Conservation (phyloP, 257 asterid genomes). For the Solanum pennellii region DNA sequence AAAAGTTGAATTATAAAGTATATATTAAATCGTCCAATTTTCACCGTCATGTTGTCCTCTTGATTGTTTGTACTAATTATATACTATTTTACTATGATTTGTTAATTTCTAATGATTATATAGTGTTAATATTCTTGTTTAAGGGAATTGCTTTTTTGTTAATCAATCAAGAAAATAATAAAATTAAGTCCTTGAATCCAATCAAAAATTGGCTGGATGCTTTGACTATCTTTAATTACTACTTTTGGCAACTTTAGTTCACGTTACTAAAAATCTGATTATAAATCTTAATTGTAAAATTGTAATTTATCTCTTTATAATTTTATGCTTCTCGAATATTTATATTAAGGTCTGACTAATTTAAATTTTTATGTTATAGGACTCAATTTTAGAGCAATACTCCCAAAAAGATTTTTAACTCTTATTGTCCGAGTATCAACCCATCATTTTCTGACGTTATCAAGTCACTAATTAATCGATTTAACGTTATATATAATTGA, state of each 20-base stretch:
- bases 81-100: too few species aligned
- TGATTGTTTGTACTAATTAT: not conserved
- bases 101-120: not conserved
- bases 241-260: not conserved
- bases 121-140: not conserved
- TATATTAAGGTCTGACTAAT: fast-evolving
- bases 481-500: not conserved
- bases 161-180: not conserved
- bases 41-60: not conserved
- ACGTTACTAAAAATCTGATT: not conserved
- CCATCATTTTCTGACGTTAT: not conserved
- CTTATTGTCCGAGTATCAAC: not conserved
- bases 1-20: not conserved
- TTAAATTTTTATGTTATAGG: too few species aligned
- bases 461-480: not conserved
- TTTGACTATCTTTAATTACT: not conserved
- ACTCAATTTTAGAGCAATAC: not conserved
- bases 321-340: not conserved
- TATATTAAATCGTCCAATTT: not conserved
- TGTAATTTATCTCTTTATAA: not conserved
- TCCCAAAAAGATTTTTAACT: not conserved
- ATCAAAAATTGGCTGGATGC: not conserved
- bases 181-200: not conserved
- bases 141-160: not conserved
- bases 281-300: not conserved